These are phyloP conservation scores for Globisporangium irregulare DNA, from an alignment of 352 stramenopile genomes.

Conservation along the genomic window DNA sequence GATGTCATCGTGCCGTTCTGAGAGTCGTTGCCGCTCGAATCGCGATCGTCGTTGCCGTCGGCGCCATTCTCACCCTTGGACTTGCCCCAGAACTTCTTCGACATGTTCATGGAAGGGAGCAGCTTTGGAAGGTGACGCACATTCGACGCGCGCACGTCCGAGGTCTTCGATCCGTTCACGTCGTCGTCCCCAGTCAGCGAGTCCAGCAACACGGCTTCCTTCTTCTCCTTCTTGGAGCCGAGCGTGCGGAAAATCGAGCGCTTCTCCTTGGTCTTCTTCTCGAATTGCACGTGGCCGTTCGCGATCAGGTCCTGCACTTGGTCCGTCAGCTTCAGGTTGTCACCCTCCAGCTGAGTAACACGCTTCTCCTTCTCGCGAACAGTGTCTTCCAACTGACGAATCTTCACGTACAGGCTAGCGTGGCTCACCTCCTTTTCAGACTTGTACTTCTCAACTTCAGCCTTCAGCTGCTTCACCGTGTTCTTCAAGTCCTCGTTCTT, in stretches of 20 bases:
- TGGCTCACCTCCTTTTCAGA: constrained; percentile 77
- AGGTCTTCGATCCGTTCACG: constrained; percentile 43
- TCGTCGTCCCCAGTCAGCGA: constrained; percentile 80
- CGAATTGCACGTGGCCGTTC: constrained; percentile 38
- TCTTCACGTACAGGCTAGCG: constrained; percentile 68
- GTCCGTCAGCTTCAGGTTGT: constrained; percentile 77
- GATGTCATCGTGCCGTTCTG: constrained; percentile 40
- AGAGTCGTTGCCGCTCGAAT: constrained; percentile 37
- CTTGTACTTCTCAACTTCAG: constrained; percentile 72
- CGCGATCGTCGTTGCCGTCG: constrained; percentile 42
- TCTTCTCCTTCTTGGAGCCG: constrained; percentile 82
- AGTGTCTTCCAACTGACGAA: constrained; percentile 71
- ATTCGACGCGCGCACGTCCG: constrained; percentile 49
- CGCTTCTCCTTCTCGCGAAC: constrained; percentile 77
- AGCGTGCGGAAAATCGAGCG: constrained; percentile 81
- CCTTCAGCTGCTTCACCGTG: constrained; percentile 55
- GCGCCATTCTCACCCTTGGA: constrained; percentile 39
- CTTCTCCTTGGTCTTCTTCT: constrained; percentile 62
- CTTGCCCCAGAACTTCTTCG: constrained; percentile 75
- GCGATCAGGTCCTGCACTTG: constrained; percentile 36
- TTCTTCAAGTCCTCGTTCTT: constrained; percentile 78
- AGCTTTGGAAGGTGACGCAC: constrained; percentile 59
- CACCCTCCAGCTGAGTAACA: constrained; percentile 57
- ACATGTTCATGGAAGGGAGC: constrained; percentile 59
- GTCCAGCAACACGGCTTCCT: constrained; percentile 65